These are phyloP conservation scores for Penicillium bialowiezense DNA, from an alignment of 495 filamentous ascomycete genomes.

Conservation along the genomic window DNA sequence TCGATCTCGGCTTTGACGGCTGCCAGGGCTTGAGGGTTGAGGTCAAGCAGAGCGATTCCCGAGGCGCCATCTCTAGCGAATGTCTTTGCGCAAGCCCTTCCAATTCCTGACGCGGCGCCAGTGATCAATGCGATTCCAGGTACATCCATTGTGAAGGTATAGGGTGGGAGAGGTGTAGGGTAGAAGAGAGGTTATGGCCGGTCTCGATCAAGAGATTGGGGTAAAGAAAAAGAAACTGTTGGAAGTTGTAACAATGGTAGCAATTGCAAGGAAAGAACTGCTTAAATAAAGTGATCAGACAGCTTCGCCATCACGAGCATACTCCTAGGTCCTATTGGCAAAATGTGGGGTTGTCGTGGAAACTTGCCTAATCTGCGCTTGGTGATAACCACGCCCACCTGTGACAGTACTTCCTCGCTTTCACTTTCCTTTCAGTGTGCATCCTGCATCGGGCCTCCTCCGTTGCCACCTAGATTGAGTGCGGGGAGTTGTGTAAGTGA, in stretches of 20 bases:
- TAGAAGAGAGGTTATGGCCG: background rate
- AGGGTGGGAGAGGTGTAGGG: background rate
- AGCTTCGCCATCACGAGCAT: background rate
- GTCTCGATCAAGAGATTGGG: background rate
- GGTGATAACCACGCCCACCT: background rate
- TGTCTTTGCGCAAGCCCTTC: conserved; percentile 15
- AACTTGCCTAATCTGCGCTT: conserved; percentile 10
- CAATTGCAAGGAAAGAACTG: background rate
- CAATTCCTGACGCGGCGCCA: conserved; percentile 22
- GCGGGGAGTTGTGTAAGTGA: background rate
- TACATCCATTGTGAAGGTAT: conserved; percentile 13
- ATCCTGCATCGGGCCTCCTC: background rate
- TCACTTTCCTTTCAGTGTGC: background rate
- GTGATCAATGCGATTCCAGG: conserved; percentile 24
- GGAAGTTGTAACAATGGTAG: background rate
- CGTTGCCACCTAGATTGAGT: background rate
- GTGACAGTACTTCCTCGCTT: background rate
- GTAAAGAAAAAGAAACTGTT: too few relatives aligned
- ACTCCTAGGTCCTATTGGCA: background rate
- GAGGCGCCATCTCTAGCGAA: conserved; percentile 20
- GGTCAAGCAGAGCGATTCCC: conserved; percentile 16
- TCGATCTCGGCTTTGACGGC: conserved; percentile 17
- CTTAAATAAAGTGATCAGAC: background rate
- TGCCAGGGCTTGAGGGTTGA: conserved; percentile 14
- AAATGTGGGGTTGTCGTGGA: conserved; percentile 16